These are phyloP conservation scores for Azolla pinnata DNA, from an alignment of 75 land plant genomes.

Conservation along the genomic window DNA sequence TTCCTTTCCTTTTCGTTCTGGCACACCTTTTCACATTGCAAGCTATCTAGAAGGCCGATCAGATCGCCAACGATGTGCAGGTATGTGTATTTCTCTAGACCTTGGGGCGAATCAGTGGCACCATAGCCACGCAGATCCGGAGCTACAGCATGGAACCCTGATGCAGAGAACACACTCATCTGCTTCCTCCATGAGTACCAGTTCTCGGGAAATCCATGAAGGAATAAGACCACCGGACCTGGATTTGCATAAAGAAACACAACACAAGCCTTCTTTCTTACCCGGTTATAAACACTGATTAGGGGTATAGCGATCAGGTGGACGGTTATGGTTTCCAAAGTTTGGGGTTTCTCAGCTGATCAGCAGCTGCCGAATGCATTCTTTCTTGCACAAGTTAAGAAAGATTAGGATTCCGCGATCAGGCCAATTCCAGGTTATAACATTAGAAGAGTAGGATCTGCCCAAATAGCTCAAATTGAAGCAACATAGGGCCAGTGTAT, in stretches of 20 bases:
- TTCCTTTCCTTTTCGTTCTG: neutral
- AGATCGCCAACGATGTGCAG: constrained; percentile 59
- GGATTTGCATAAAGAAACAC: neutral
- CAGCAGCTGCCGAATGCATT: neutral
- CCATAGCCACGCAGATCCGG: constrained; percentile 78
- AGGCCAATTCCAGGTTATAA: no score
- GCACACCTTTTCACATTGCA: constrained; percentile 21
- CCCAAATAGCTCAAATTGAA: no score
- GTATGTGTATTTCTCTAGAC: constrained; percentile 24
- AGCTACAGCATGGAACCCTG: constrained; percentile 62
- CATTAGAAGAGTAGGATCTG: no score
- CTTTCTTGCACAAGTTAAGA: no score
- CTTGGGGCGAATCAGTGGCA: constrained; percentile 44
- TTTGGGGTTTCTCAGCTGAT: no score
- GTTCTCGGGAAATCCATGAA: constrained; percentile 70
- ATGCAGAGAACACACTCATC: constrained; percentile 37
- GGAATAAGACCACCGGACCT: constrained; percentile 49
- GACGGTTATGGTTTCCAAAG: no score
- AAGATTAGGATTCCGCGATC: no score
- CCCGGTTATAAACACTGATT: no score
- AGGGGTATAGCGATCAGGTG: neutral
- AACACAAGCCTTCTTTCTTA: neutral
- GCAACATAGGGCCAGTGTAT: no score
- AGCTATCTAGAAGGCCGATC: constrained; percentile 45
- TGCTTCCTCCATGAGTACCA: constrained; percentile 84